phyloP scores from a whole-genome alignment of 1,139 yeast genomes.

The Entelexis paramagnoliae region DNA sequence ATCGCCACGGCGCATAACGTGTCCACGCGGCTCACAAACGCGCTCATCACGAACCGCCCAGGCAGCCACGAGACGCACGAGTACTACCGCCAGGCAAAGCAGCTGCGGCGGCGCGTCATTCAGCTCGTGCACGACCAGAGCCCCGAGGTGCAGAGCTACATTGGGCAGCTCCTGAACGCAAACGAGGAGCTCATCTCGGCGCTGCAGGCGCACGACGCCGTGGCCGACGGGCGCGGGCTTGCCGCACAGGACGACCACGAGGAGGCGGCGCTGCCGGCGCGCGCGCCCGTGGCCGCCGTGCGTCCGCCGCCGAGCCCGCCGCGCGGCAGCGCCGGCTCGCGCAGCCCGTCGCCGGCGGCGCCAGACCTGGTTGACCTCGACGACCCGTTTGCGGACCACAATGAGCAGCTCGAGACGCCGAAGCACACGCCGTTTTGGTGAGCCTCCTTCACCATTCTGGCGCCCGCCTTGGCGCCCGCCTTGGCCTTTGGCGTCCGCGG shows the following conservation, averaged over 20 bases:
- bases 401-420: constrained; percentile 36
- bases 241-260: constrained; percentile 18
- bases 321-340: too few species aligned
- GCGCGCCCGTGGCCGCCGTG: neutral
- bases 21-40: constrained; percentile 61
- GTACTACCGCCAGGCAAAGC: constrained; percentile 64
- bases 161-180: constrained; percentile 77
- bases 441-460: neutral
- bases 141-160: constrained; percentile 67
- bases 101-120: constrained; percentile 64
- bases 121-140: constrained; percentile 57
- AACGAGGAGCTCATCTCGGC: constrained; percentile 79
- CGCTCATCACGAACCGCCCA: constrained; percentile 50
- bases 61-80: constrained; percentile 51
- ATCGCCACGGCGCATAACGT: constrained; percentile 63
- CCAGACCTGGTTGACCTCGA: constrained; percentile 2
- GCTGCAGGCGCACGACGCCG: constrained; percentile 55
- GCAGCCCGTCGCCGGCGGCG: neutral
- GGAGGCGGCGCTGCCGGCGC: neutral
- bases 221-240: constrained; percentile 9
- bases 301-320: constrained; percentile 20
- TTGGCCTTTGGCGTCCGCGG: too few species aligned
- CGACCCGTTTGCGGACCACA: constrained; percentile 64
- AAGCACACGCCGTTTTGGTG: constrained; percentile 27
- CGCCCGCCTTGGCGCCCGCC: too few species aligned